Percentiles rank a stretch among this genome's conserved stretches.
Conservation (phyloP, 2,329 filamentous ascomycete species). For the Ophiostoma sp. region DNA sequence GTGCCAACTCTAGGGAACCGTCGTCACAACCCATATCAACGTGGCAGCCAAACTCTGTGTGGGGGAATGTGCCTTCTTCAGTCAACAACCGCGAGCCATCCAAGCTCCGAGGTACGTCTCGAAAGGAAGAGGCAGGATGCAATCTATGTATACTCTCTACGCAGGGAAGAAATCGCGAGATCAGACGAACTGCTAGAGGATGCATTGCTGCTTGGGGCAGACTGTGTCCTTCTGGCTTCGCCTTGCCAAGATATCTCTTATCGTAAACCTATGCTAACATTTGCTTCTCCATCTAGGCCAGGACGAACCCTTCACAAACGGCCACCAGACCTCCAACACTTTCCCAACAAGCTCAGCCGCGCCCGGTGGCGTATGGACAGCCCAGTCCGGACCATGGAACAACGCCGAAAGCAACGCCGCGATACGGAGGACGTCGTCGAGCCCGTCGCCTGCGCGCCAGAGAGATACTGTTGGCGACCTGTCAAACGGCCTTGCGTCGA, state of each 20-base stretch:
- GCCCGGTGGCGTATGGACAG: slow-evolving; percentile 19
- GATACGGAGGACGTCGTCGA: slow-evolving; percentile 48
- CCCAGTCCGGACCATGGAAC: slow-evolving; percentile 60
- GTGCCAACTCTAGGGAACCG: slow-evolving; percentile 37
- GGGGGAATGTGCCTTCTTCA: slow-evolving; percentile 43
- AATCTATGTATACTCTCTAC: not conserved
- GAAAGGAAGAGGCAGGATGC: not conserved
- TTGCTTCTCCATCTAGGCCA: not conserved
- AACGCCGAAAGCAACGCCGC: slow-evolving; percentile 49
- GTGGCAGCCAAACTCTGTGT: slow-evolving; percentile 49
- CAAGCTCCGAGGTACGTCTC: slow-evolving; percentile 50
- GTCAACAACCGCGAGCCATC: slow-evolving; percentile 48
- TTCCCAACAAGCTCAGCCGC: slow-evolving; percentile 17
- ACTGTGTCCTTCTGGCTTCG: not conserved
- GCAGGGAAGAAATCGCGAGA: not conserved
- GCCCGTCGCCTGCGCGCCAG: slow-evolving; percentile 59
- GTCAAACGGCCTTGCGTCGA: slow-evolving; percentile 44
- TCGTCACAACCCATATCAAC: slow-evolving; percentile 44
- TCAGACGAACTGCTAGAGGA: not conserved
- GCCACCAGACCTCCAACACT: not conserved
- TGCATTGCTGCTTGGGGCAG: no score
- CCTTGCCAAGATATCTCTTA: not conserved
- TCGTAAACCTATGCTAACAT: not conserved
- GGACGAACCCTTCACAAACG: slow-evolving; percentile 40
- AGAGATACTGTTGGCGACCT: slow-evolving; percentile 48